Evolutionary conservation across 2,329 filamentous ascomycete genomes (phyloP).

Genomic region (Rhynchosporium agropyri): DNA sequence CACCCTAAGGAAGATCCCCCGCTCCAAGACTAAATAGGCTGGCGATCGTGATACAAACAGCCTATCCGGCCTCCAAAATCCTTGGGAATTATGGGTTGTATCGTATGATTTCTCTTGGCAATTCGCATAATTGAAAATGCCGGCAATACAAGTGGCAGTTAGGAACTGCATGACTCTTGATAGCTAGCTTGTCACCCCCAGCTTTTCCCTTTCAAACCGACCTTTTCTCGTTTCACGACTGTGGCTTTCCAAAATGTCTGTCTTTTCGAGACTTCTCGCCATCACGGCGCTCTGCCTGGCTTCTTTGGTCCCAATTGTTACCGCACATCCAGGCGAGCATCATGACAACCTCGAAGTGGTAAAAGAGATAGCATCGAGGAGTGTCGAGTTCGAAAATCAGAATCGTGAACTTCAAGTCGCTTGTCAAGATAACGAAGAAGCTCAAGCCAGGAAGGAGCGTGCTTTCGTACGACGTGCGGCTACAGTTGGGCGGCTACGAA

Average conservation of each 20-base stretch:
- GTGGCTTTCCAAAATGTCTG: slow-evolving; percentile 17
- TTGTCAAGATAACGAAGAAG: slow-evolving; percentile 21
- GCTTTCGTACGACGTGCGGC: slow-evolving; percentile 23
- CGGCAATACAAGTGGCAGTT: slow-evolving; percentile 4
- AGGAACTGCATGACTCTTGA: no score
- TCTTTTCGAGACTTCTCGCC: slow-evolving; percentile 23
- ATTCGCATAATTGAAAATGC: background rate
- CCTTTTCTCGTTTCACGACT: background rate
- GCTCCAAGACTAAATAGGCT: background rate
- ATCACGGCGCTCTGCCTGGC: slow-evolving; percentile 23
- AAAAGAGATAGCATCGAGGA: slow-evolving; percentile 42
- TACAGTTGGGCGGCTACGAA: slow-evolving; percentile 23
- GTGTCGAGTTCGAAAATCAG: slow-evolving; percentile 38
- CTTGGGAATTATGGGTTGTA: background rate
- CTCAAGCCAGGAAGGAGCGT: slow-evolving; percentile 20
- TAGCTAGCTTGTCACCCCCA: slow-evolving; percentile 3
- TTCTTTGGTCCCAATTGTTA: slow-evolving; percentile 8
- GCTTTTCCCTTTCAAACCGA: background rate
- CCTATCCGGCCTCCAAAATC: slow-evolving; percentile 2
- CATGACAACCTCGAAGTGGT: slow-evolving; percentile 19
- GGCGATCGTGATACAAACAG: background rate
- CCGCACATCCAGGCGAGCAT: slow-evolving; percentile 25
- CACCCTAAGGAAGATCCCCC: slow-evolving; percentile 3
- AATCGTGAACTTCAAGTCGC: background rate
- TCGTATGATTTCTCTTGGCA: background rate